Base-by-base conservation (phyloP, 2,329 filamentous ascomycete species). In the Alternaria hordeiaustralica region DNA sequence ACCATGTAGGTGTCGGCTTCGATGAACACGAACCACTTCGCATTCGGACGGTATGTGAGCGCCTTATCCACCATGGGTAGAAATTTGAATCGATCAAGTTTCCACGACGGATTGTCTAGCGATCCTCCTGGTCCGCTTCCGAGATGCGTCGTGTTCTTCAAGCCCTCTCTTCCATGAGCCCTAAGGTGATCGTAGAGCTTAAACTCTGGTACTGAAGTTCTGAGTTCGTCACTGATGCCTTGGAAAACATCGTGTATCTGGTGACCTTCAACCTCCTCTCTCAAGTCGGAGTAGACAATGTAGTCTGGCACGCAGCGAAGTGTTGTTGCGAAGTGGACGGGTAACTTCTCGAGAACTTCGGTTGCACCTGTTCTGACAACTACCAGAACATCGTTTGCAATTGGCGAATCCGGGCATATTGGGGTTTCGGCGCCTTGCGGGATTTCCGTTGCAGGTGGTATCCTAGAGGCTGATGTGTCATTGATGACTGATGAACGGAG, bases 1-100 rank as follows among this genome's bases (percentile, higher is more conserved):
- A 86, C 76, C 30, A 87, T 72, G 65, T 87, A 87, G 0, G 85
- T 88, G 68, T 88, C 87, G 0, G 84, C 82, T 69, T 88, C 87
- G 63, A 87, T 82, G 73, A 88, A 88, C 58, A 88, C 78, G 65
- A 82, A 88, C 86, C 86, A 88, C 57, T 85, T 85, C 26, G 83
- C 83, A 25, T 85, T 71, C 2, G 82, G 82, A 43, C 74, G 68
- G 54, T 76, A 60, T 6, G 65, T 58, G 10, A 75, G 59, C 5
- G 75, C 71, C 25, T 70, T 64, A 18, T 75, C 67, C n/a, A 79
- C 51, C 62, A 77, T 71, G 11, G 77, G 78, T 15, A 79, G 30
- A 47, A 78, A 76, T 47, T 79, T 79, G 63, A 72, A 80, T 41
- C 74, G 76, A 53, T 79, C 78, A 11, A 78, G 70, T 41, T 65